Conservation (phyloP, 352 stramenopile species). For the Blastocystis sp. region DNA sequence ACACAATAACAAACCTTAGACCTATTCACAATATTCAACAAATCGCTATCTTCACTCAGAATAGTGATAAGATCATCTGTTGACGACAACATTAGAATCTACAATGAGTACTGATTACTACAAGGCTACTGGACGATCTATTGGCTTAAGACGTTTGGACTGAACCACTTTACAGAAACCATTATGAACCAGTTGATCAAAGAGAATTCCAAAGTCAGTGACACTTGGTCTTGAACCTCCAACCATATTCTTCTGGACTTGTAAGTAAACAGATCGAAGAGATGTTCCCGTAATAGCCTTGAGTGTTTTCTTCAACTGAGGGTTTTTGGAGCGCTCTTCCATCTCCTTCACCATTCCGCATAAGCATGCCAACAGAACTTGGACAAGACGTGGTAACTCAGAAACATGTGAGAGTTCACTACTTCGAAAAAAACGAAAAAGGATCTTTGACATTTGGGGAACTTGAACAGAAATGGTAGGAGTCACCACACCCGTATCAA, state of each 20-base stretch:
- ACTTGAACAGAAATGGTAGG: not conserved
- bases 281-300: not conserved
- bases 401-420: not conserved
- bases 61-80: not conserved
- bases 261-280: not conserved
- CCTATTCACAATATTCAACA: constrained; percentile 27
- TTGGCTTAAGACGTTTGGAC: not conserved
- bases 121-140: not conserved
- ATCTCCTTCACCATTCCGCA: constrained; percentile 6
- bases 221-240: constrained; percentile 22
- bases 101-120: not conserved
- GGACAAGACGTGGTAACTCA: not conserved
- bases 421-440: constrained; percentile 39
- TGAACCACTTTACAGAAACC: constrained; percentile 29
- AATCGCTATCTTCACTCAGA: constrained; percentile 3
- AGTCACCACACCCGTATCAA: not conserved
- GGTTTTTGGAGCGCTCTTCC: not conserved
- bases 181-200: constrained; percentile 47
- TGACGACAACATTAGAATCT: constrained; percentile 26
- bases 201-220: not conserved
- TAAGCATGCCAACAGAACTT: constrained; percentile 48
- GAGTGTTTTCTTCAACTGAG: not conserved
- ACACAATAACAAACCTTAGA: not conserved
- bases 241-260: constrained; percentile 33
- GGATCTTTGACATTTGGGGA: not conserved